These are phyloP conservation scores for Pseudogymnoascus pannorum DNA, from an alignment of 2,329 filamentous ascomycete genomes.

Conservation along the genomic window DNA sequence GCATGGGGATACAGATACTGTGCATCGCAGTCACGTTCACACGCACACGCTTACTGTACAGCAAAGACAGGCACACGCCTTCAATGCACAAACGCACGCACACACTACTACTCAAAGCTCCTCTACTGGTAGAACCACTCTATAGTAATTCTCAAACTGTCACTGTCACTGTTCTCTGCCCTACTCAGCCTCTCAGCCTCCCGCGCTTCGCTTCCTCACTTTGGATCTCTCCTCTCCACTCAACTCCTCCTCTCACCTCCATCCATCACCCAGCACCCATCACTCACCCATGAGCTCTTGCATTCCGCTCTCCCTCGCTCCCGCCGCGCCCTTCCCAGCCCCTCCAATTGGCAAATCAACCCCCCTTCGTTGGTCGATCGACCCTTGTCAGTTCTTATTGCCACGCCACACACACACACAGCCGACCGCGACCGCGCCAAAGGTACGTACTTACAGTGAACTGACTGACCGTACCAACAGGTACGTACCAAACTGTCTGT, in stretches of 20 bases:
- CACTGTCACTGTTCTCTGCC: too few species aligned
- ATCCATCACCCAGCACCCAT: background rate
- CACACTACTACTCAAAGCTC: too few species aligned
- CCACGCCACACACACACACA: background rate
- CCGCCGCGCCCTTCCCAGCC: slow-evolving; percentile 18
- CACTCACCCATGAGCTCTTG: too few species aligned
- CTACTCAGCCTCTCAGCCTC: background rate
- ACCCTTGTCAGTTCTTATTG: background rate
- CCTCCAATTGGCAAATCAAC: background rate
- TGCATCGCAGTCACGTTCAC: background rate
- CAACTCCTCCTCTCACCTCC: slow-evolving; percentile 13
- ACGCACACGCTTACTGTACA: background rate
- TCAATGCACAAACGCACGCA: background rate
- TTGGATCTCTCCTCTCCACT: slow-evolving; percentile 11
- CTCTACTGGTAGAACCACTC: too few species aligned
- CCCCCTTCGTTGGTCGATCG: background rate
- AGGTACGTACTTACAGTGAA: too few species aligned
- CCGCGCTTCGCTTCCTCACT: slow-evolving; percentile 18
- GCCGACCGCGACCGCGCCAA: background rate
- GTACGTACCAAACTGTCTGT: background rate
- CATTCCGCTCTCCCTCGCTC: slow-evolving; percentile 19
- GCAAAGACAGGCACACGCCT: background rate
- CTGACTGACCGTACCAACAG: too few species aligned
- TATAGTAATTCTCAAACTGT: too few species aligned
- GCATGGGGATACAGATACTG: background rate